Evolutionary conservation across 2,329 filamentous ascomycete genomes (phyloP).

Genomic region (Iodosphaeria phyllophila): DNA sequence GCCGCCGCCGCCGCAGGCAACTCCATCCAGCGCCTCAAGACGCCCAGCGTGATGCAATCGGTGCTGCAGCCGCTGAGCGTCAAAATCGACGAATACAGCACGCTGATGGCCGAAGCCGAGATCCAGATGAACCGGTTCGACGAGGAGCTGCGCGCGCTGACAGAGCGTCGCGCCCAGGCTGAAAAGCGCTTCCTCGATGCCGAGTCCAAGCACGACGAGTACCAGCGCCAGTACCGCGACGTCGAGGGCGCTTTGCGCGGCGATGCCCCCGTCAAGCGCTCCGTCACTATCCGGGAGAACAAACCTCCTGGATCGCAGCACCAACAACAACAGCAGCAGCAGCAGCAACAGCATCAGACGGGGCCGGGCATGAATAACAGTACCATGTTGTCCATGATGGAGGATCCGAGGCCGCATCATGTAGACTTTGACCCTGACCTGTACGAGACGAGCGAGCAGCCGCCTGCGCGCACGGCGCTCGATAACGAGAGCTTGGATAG

Average conservation of each 20-base stretch:
- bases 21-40: slow-evolving; percentile 22
- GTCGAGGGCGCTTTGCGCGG: slow-evolving; percentile 22
- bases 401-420: slow-evolving; percentile 6
- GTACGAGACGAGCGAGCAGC: slow-evolving; percentile 8
- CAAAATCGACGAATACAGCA: slow-evolving; percentile 24
- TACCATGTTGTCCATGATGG: slow-evolving; percentile 6
- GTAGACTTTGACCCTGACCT: slow-evolving; percentile 8
- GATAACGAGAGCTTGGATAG: no score
- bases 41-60: slow-evolving; percentile 21
- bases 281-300: slow-evolving; percentile 1
- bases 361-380: slow-evolving; percentile 5
- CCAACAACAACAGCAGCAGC: slow-evolving; percentile 2
- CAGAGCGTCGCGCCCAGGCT: slow-evolving; percentile 20
- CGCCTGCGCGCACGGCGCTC: no score
- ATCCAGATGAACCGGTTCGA: slow-evolving; percentile 22
- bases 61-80: slow-evolving; percentile 25
- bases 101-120: slow-evolving; percentile 21
- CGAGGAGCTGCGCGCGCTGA: slow-evolving; percentile 20
- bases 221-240: slow-evolving; percentile 20
- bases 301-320: slow-evolving; percentile 2
- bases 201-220: slow-evolving; percentile 24
- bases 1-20: slow-evolving; percentile 5
- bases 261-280: slow-evolving; percentile 11
- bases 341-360: slow-evolving; percentile 6
- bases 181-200: slow-evolving; percentile 22